Base-by-base conservation (phyloP, 306 rosid genomes). In the Coriaria nepalensis region DNA sequence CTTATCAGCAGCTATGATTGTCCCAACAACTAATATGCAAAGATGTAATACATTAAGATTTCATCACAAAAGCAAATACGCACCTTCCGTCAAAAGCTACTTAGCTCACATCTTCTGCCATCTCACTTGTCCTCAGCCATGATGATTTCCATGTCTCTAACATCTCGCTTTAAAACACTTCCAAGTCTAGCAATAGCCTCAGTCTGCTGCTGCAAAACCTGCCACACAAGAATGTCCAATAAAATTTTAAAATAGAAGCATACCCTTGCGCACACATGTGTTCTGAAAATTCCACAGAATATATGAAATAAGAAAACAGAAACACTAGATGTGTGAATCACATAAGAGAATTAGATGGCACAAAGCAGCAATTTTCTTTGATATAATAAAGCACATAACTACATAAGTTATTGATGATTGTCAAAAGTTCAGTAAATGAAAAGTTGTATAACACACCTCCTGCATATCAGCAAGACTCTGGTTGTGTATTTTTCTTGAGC, bases 141-240 rank as follows among this genome's bases (percentile, higher is more conserved):
- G 62, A 92, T 85, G 65, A 92, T 92, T 80, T 78, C 94, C 92
- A 79, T 71, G 63, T 92, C 85, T 56, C 98, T 68, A 34, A 66
- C 47, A 62, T 92, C 98, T 32, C 96, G 92, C 81, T 79, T 92
- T 62, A 92, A 72, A 61, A 92, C 94, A 68, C 44, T 71, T 29
- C 96, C 94, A 13, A 92, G 94, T 72, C 92, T 79, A 29, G 86
- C 93, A 56, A 92, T 72, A 50, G 96, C 98, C 53, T 82, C 98
- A 2, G 87, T 92, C 68, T 92, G 98, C 72, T 92, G 87, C 50
- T 85, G 96, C 48, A 92, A 73, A 45, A 92, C 94, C 98, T 92
- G 76, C 13, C 49, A 60, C 64, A 70, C 51, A 47, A 47, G 60
- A 50, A 45, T 4, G 40, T 29, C 37, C 52, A 4, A 45, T 0